Percentiles rank a stretch among this genome's conserved stretches.
phyloP scores from a whole-genome alignment of 352 stramenopile genomes.

The Pythium phragmiticola region DNA sequence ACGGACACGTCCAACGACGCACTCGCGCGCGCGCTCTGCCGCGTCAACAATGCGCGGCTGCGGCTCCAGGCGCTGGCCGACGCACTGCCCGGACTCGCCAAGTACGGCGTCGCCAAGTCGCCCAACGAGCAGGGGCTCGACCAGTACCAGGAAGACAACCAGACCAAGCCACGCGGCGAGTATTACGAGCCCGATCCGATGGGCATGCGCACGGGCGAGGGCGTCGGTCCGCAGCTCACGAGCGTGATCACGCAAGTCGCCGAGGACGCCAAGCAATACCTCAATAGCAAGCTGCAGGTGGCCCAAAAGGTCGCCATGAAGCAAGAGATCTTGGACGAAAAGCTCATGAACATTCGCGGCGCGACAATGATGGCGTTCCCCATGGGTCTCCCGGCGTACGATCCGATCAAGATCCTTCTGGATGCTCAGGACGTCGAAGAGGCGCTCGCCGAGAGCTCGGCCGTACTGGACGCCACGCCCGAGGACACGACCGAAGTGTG shows the following conservation, averaged over 20 bases:
- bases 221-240: constrained; percentile 76
- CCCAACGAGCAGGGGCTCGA: constrained; percentile 86
- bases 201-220: constrained; percentile 86
- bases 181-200: constrained; percentile 88
- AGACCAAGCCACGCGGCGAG: constrained; percentile 57
- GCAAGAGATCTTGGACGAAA: constrained; percentile 80
- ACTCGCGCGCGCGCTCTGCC: constrained; percentile 82
- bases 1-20: constrained; percentile 72
- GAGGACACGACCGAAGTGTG: constrained; percentile 91
- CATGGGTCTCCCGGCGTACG: constrained; percentile 91
- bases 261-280: constrained; percentile 67
- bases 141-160: constrained; percentile 64
- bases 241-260: constrained; percentile 78
- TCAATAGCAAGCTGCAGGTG: constrained; percentile 73
- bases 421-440: constrained; percentile 66
- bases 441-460: constrained; percentile 60
- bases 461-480: constrained; percentile 76
- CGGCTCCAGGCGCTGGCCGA: constrained; percentile 70
- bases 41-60: constrained; percentile 81
- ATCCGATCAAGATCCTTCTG: constrained; percentile 86
- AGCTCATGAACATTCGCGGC: constrained; percentile 91
- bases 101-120: constrained; percentile 86
- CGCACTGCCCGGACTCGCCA: constrained; percentile 71
- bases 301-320: constrained; percentile 58
- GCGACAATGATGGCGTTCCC: constrained; percentile 94